These are phyloP conservation scores for Pezicula carpinea DNA, from an alignment of 2,329 filamentous ascomycete genomes.

Conservation along the genomic window DNA sequence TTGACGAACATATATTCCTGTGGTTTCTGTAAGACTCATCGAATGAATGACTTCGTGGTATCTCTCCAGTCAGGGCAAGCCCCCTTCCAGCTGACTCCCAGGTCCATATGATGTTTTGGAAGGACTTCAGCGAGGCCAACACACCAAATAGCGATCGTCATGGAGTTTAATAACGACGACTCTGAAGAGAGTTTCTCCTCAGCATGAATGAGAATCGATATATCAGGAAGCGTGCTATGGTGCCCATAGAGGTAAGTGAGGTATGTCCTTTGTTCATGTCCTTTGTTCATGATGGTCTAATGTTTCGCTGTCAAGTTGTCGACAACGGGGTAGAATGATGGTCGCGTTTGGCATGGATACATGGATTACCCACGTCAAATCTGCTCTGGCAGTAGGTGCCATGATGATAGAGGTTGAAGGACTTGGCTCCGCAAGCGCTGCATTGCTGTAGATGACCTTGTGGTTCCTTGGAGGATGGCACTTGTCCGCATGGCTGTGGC, in stretches of 20 bases:
- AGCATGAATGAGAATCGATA: conserved; percentile 57
- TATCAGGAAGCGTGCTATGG: conserved; percentile 54
- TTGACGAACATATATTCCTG: too few relatives aligned
- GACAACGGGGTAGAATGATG: conserved; percentile 42
- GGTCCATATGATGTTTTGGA: conserved; percentile 48
- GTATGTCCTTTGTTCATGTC: conserved; percentile 60
- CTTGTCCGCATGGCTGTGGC: too few relatives aligned
- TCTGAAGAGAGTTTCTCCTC: conserved; percentile 41
- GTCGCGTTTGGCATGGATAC: too few relatives aligned
- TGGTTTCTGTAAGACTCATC: too few relatives aligned
- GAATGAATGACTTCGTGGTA: conserved; percentile 15
- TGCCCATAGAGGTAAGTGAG: conserved; percentile 57
- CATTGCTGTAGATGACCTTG: too few relatives aligned
- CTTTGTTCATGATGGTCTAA: conserved; percentile 51
- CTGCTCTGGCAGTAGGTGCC: too few relatives aligned
- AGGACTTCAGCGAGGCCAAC: conserved; percentile 35
- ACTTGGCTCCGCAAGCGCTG: too few relatives aligned
- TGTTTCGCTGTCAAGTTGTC: conserved; percentile 41
- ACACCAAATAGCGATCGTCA: conserved; percentile 28
- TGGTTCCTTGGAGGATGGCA: too few relatives aligned
- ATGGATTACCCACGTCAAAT: too few relatives aligned
- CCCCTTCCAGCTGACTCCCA: conserved; percentile 49
- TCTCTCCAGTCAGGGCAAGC: conserved; percentile 52
- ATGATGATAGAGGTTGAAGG: too few relatives aligned
- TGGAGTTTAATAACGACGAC: conserved; percentile 28